phyloP scores from a whole-genome alignment of 2,329 filamentous ascomycete genomes.

The Clarireedia monteithiana region DNA sequence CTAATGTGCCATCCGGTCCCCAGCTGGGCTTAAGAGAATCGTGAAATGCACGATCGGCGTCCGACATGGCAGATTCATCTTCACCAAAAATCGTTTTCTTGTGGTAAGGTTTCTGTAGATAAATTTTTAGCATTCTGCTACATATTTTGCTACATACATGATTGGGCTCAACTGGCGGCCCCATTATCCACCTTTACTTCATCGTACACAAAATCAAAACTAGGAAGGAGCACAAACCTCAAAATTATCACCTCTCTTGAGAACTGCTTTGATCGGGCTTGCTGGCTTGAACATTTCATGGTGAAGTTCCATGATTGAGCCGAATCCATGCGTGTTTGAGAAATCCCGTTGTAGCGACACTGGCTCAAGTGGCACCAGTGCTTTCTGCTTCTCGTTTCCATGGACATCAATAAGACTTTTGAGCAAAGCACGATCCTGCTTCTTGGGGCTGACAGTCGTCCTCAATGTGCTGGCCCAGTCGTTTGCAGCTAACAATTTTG shows the following conservation, averaged over 20 bases:
- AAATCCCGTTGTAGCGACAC: conserved; percentile 26
- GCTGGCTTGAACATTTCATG: conserved; percentile 78
- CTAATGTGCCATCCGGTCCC: conserved; percentile 64
- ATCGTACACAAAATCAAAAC: conserved; percentile 11
- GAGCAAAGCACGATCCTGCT: conserved; percentile 75
- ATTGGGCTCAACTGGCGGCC: conserved; percentile 28
- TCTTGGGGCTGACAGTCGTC: conserved; percentile 88
- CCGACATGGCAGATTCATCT: conserved; percentile 53
- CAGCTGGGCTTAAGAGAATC: conserved; percentile 71
- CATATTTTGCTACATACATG: conserved; percentile 29
- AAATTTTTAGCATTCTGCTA: conserved; percentile 40
- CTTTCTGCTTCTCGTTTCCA: conserved; percentile 34
- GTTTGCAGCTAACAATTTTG: conserved; percentile 57
- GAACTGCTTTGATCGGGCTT: conserved; percentile 45
- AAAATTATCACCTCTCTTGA: conserved; percentile 60
- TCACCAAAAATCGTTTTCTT: conserved; percentile 65
- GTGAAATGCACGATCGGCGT: conserved; percentile 60
- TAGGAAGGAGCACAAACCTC: conserved; percentile 70
- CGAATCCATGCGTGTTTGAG: conserved; percentile 55
- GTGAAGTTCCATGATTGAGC: conserved; percentile 91
- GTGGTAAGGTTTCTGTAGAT: conserved; percentile 74
- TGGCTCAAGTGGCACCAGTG: conserved; percentile 42
- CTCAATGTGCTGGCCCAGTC: conserved; percentile 93
- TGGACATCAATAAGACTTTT: conserved; percentile 37
- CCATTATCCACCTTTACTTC: conserved; percentile 16